Evolutionary conservation across 257 asterid genomes (phyloP), one percentile per base, ranked within the genome.

Genomic region (Cordia subcordata): DNA sequence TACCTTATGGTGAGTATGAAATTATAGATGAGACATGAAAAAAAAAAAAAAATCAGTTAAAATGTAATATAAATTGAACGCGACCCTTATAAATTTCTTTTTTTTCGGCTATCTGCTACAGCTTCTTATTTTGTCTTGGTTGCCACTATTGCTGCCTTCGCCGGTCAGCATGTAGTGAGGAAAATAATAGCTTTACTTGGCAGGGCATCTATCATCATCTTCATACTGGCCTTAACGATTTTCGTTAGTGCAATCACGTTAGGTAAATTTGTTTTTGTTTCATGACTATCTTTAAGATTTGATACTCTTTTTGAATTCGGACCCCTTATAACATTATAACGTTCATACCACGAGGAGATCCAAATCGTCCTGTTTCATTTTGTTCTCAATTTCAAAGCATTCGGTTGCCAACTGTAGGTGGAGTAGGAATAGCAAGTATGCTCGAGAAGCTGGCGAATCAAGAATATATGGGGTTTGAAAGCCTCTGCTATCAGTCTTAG

Each of bases 121-220:
- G 80, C 80, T 58, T 10, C 70, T 46, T 75, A 75, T 59, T 70
- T 75, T 45, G 67, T 62, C 15, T 18, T 61, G 0, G 64, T 75
- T 40, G 80, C 73, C 44, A 75, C 80, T n/a, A 22, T 70, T 57
- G 80, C 80, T 70, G 80, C 80, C 54, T 46, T 75, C 19, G 73
- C 53, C 17, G 80, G 80, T 32, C 80, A 75, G 5, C 76, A 61
- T 38, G 75, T 75, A 13, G 64, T 75, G 35, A 62, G 80, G 61
- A 70, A 50, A 53, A 52, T 70, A 32, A 75, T 75, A 35, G 69
- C 70, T 4, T 27, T 75, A 10, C 55, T 75, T 65, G 80, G 80
- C 17, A 57, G 80, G 61, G 72, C 80, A 46, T 75, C 80, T 10
- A 75, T 75, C 5, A 70, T 75, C 69, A 70, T 75, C 20, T 75